A percentile compares a stretch with the other conserved stretches of the same genome.
Evolutionary conservation across 1,284 basidiomycete species (phyloP).

Genomic region (Ustanciosporium gigantosporum): DNA sequence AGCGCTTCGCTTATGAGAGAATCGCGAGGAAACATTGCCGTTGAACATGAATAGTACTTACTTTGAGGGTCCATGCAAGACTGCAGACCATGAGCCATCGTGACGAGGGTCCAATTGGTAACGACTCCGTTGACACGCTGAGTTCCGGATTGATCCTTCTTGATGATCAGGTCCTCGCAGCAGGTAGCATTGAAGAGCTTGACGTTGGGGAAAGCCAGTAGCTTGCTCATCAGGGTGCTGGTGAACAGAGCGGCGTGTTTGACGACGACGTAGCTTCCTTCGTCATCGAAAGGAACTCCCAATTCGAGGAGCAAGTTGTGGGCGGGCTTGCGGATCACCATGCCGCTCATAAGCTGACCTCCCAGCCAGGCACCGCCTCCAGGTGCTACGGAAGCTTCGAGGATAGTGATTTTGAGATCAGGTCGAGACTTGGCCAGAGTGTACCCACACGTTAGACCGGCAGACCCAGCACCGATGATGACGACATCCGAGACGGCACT

Average conservation of each 20-base stretch:
- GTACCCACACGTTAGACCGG: conserved; percentile 78
- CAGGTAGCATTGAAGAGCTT: conserved; percentile 63
- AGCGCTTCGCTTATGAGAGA: neutral
- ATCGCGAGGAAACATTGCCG: neutral
- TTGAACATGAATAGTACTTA: conserved; percentile 63
- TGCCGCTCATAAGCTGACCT: conserved; percentile 80
- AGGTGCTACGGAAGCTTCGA: conserved; percentile 81
- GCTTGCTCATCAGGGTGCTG: conserved; percentile 74
- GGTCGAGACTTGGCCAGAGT: conserved; percentile 70
- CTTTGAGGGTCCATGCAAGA: conserved; percentile 86
- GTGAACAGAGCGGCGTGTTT: conserved; percentile 67
- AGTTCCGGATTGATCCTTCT: conserved; percentile 44
- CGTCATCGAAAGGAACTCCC: conserved; percentile 78
- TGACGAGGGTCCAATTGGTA: conserved; percentile 82
- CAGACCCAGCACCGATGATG: conserved; percentile 78
- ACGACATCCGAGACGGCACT: conserved; percentile 74
- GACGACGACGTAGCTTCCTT: conserved; percentile 67
- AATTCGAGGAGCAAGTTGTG: conserved; percentile 74
- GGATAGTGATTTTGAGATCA: conserved; percentile 77
- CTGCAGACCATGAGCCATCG: conserved; percentile 71
- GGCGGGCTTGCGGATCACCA: conserved; percentile 81
- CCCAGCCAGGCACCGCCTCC: conserved; percentile 64
- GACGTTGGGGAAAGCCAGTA: conserved; percentile 72
- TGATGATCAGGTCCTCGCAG: conserved; percentile 59
- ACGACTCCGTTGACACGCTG: conserved; percentile 81